Base-by-base conservation (phyloP, 352 stramenopile species). In the Thalassiosira ordinaria region DNA sequence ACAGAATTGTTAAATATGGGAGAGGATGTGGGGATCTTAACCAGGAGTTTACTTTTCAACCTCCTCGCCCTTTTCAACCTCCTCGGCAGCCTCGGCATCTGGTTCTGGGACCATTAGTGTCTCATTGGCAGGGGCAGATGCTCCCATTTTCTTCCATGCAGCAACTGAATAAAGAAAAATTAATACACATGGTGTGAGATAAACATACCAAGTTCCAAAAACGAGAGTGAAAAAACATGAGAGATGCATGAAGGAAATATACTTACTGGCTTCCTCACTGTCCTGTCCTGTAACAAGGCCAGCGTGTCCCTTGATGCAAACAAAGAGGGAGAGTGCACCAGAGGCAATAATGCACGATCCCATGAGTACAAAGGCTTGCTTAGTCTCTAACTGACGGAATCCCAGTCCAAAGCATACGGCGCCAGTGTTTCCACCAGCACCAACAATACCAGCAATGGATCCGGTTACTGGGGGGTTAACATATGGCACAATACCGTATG, bases 401-500 rank as follows among this genome's bases (percentile, higher is more conserved):
- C 78, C 71, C 46, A 94, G 60, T 22, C 87, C 91, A 76, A 91
- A 96, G 37, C 79, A 33, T 18, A 95, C 90, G 52, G 90, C 90
- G 53, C 93, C 93, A 31, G 85, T 64, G 72, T 95, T 95, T 41
- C 92, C 93, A 52, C 93, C 92, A 53, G 92, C 93, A 64, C 92
- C 92, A 53, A 96, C 91, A 72, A 96, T 91, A 68, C 92, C 92
- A 47, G 92, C 73, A 57, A 96, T 93, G 26, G 78, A 85, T 70
- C 92, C 91, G 27, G 89, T 92, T n/a, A 80, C 78, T 11, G 84
- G 74, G 6, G 83, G 85, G 61, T 87, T 85, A 20, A 96, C 78
- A 72, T 95, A 96, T 9, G 92, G 92, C 3, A 96, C 92, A 79
- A 96, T 93, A 27, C 88, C 91, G 65, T 88, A 96, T 11, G 83